phyloP scores from a whole-genome alignment of 768 basidiomycete species.

The Leccinum uliginosum region DNA sequence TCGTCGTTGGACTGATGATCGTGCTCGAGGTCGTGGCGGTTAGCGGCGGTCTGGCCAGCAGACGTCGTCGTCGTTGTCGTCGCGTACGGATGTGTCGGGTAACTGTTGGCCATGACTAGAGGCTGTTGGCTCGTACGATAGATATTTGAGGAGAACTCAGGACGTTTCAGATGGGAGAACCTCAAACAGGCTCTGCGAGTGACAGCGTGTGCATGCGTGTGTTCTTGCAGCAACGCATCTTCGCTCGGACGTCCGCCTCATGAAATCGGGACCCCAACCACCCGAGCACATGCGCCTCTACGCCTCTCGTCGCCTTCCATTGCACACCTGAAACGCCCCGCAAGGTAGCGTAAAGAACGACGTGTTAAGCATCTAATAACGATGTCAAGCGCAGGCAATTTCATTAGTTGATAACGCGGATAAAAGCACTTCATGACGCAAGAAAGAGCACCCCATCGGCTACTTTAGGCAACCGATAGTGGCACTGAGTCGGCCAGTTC shows the following conservation, averaged over 20 bases:
- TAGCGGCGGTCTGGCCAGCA: conserved; percentile 5
- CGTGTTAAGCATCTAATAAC: conserved; percentile 1
- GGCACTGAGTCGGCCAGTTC: no score
- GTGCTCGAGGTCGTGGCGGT: conserved; percentile 19
- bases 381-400: conserved; percentile 1
- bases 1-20: conserved; percentile 31
- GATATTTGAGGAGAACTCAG: neutral
- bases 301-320: neutral
- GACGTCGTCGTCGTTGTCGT: conserved; percentile 19
- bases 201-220: conserved; percentile 17
- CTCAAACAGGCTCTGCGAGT: conserved; percentile 12
- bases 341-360: neutral
- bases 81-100: conserved; percentile 25
- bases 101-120: conserved; percentile 23
- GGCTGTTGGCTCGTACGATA: neutral
- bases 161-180: conserved; percentile 21
- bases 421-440: neutral
- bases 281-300: conserved; percentile 1
- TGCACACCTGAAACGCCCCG: neutral
- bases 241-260: neutral
- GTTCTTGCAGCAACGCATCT: neutral
- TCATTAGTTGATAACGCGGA: neutral
- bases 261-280: conserved; percentile 22
- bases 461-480: neutral
- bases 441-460: neutral